Evolutionary conservation across 2,329 filamentous ascomycete genomes (phyloP).

Genomic region (Hyphodiscus sp.): DNA sequence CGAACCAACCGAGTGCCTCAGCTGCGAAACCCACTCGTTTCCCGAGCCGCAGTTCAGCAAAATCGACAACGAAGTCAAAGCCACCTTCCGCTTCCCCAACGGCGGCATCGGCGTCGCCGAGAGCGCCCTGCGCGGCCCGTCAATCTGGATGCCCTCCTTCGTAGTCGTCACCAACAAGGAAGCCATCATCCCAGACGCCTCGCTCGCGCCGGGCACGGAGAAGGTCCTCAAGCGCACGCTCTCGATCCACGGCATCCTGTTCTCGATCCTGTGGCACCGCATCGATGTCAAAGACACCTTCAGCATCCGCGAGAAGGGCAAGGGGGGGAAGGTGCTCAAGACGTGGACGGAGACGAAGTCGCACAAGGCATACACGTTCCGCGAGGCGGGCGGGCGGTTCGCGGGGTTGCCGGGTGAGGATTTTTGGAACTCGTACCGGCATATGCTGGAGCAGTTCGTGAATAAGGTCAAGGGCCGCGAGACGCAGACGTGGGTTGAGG

Average conservation of each 20-base stretch:
- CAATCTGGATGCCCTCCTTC: conserved; percentile 11
- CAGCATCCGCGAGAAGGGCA: conserved; percentile 2
- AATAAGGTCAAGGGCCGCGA: neutral
- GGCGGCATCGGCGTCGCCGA: conserved; percentile 30
- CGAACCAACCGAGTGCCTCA: conserved; percentile 32
- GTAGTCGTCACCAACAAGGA: conserved; percentile 39
- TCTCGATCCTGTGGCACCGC: conserved; percentile 10
- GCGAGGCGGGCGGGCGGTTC: conserved; percentile 9
- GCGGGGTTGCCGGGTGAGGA: conserved; percentile 20
- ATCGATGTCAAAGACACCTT: conserved; percentile 11
- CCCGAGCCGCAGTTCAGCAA: conserved; percentile 19
- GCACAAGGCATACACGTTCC: conserved; percentile 11
- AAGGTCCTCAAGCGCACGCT: conserved; percentile 5
- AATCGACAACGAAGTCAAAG: conserved; percentile 29
- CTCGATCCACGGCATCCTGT: conserved; percentile 4
- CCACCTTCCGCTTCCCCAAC: conserved; percentile 34
- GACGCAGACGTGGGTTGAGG: conserved; percentile 30
- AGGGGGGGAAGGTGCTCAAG: conserved; percentile 4
- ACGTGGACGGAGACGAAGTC: conserved; percentile 9
- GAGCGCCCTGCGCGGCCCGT: conserved; percentile 18
- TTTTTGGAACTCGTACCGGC: conserved; percentile 32
- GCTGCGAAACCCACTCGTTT: conserved; percentile 3
- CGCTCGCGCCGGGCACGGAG: conserved; percentile 32
- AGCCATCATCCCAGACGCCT: conserved; percentile 41
- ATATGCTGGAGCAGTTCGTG: conserved; percentile 43